These are phyloP conservation scores for Allomyces arbusculus DNA, from an alignment of 192 early-diverging fungal genomes.

Conservation along the genomic window DNA sequence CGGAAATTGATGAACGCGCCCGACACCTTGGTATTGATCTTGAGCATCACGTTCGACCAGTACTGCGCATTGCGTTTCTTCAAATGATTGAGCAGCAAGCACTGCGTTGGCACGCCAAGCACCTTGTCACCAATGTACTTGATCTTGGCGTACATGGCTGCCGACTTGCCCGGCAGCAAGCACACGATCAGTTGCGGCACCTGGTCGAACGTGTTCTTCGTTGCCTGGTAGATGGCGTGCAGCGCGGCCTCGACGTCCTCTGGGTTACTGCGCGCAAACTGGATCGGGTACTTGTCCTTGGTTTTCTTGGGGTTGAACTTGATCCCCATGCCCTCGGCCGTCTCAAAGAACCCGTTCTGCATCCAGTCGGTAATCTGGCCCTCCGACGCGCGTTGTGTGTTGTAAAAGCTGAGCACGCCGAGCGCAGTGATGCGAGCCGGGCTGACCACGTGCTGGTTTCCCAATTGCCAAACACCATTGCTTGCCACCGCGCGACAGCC, in stretches of 20 bases:
- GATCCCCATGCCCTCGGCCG: slow-evolving; percentile 53
- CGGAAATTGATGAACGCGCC: slow-evolving; percentile 60
- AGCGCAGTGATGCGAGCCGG: slow-evolving; percentile 56
- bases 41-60: slow-evolving; percentile 84
- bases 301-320: slow-evolving; percentile 11
- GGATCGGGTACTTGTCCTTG: slow-evolving; percentile 13
- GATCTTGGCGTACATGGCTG: slow-evolving; percentile 62
- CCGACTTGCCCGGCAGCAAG: slow-evolving; percentile 58
- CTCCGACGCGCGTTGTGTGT: slow-evolving; percentile 24
- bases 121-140: slow-evolving; percentile 77
- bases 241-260: slow-evolving; percentile 50
- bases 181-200: slow-evolving; percentile 67
- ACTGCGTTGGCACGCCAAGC: slow-evolving; percentile 76
- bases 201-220: slow-evolving; percentile 33
- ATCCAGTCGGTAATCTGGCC: slow-evolving; percentile 47
- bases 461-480: slow-evolving; percentile 74
- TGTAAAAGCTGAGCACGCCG: slow-evolving; percentile 61
- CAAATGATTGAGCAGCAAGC: slow-evolving; percentile 56
- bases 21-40: slow-evolving; percentile 85
- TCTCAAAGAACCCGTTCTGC: slow-evolving; percentile 38
- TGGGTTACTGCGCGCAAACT: slow-evolving; percentile 22
- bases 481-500: slow-evolving; percentile 13
- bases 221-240: slow-evolving; percentile 44
- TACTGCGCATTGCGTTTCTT: slow-evolving; percentile 66
- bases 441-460: slow-evolving; percentile 50